A percentile compares a stretch with the other conserved stretches of the same genome.
These are phyloP conservation scores for Wallacemonas sp. DNA, from an alignment of 208 protist genomes.

Conservation along the genomic window DNA sequence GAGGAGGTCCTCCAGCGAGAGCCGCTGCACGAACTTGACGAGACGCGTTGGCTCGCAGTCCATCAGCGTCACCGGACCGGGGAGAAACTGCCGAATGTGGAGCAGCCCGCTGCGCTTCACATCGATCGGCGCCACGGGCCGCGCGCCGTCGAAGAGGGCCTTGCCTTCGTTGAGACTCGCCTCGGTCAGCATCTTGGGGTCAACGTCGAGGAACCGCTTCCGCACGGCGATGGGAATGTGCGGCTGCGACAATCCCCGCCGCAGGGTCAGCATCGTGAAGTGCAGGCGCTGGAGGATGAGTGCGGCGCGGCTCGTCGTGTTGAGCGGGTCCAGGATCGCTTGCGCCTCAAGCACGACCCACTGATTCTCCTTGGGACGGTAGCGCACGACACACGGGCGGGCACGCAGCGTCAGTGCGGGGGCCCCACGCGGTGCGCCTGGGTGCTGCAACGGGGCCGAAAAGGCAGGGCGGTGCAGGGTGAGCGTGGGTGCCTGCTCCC, in stretches of 20 bases:
- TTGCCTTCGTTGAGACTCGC: slow-evolving; percentile 50
- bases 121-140: slow-evolving; percentile 73
- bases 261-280: slow-evolving; percentile 78
- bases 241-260: slow-evolving; percentile 76
- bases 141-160: slow-evolving; percentile 46
- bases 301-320: slow-evolving; percentile 48
- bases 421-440: neutral
- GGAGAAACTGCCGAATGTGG: slow-evolving; percentile 91
- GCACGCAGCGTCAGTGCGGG: slow-evolving; percentile 51
- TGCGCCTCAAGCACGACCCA: slow-evolving; percentile 87
- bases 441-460: slow-evolving; percentile 39
- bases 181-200: slow-evolving; percentile 60
- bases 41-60: slow-evolving; percentile 84
- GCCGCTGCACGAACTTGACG: slow-evolving; percentile 83
- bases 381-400: slow-evolving; percentile 72
- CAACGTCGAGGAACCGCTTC: slow-evolving; percentile 81
- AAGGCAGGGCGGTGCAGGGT: slow-evolving; percentile 88
- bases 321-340: slow-evolving; percentile 70
- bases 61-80: slow-evolving; percentile 77
- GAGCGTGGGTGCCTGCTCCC: slow-evolving; percentile 79
- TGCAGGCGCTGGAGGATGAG: slow-evolving; percentile 73
- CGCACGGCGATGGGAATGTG: slow-evolving; percentile 86
- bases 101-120: slow-evolving; percentile 88
- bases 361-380: slow-evolving; percentile 87
- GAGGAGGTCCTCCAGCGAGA: slow-evolving; percentile 82